phyloP scores from a whole-genome alignment of 805 yeast species.

The Kuraishia hungarica region DNA sequence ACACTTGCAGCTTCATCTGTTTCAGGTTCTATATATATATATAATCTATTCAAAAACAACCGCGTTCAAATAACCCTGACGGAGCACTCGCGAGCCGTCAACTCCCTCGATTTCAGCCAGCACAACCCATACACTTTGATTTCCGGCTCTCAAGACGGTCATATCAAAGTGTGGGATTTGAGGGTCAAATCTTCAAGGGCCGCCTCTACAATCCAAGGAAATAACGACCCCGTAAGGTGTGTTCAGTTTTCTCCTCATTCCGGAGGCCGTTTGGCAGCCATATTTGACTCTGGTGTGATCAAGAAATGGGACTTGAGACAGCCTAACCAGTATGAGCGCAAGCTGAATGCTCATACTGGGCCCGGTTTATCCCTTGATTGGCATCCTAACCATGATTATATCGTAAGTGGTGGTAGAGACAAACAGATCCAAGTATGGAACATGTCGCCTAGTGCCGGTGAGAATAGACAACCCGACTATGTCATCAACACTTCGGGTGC shows the following conservation, averaged over 20 bases:
- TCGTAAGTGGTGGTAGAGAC: slow-evolving; percentile 92
- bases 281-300: slow-evolving; percentile 85
- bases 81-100: slow-evolving; percentile 39
- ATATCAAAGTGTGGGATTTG: slow-evolving; percentile 69
- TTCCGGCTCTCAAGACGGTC: slow-evolving; percentile 77
- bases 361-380: slow-evolving; percentile 85
- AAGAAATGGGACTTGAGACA: slow-evolving; percentile 80
- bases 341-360: slow-evolving; percentile 83
- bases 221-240: slow-evolving; percentile 62
- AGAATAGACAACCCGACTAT: slow-evolving; percentile 49
- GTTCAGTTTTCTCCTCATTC: slow-evolving; percentile 47
- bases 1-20: slow-evolving; percentile 35
- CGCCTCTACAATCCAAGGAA: slow-evolving; percentile 42
- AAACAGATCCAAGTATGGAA: slow-evolving; percentile 75
- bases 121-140: slow-evolving; percentile 31
- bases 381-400: slow-evolving; percentile 76
- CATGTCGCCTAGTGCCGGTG: slow-evolving; percentile 30
- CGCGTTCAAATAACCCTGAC: slow-evolving; percentile 20
- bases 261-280: slow-evolving; percentile 56
- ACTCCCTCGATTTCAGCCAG: slow-evolving; percentile 31
- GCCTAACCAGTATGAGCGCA: slow-evolving; percentile 52
- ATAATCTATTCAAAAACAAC: slow-evolving; percentile 20
- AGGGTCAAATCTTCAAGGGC: slow-evolving; percentile 39
- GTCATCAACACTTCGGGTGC: slow-evolving; percentile 71
- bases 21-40: slow-evolving; percentile 34